Base-by-base conservation (phyloP, 225 moss, liverwort and hornwort genomes). In the Polytrichum formosum region DNA sequence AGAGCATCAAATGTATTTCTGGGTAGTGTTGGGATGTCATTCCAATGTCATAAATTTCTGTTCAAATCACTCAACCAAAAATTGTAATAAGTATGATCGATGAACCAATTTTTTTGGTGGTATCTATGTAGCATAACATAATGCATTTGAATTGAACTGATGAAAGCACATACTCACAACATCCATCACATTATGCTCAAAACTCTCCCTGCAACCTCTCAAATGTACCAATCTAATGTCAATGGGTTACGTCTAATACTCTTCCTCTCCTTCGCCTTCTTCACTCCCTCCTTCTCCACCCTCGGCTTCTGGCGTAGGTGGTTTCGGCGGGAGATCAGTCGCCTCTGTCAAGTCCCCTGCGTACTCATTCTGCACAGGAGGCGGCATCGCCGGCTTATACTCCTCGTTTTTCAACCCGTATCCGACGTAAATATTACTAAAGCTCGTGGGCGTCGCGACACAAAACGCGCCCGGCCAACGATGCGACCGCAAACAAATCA, bases 381-480 rank as follows among this genome's bases (percentile, higher is more conserved):
- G 94, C 0, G 97, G 92, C 77, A 98, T 68, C 6, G 88, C 78
- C 10, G 97, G 88, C 35, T 82, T 78, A 67, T 92, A 90, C 7
- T 74, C 67, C 25, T 84, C 82, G 67, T 85, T 90, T 25, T 98
- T 94, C 29, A 97, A 68, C 18, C 94, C 97, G 54, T 90, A 94
- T 10, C 92, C 92, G 2, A 92, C 81, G 20, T 98, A 94, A 59
- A 98, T 81, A 29, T 92, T 98, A 70, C 83, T 91, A 67, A 91
- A 98, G 22, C 91, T 91, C 1, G 80, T 87, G 4, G 88, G 73
- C 1, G 94, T 91, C 26, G 91, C 68, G 1, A 94, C 82, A 19
- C 86, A 86, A 53, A 69, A 91, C 0, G 94, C 94, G 18, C 97
- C 92, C 1, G 91, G 92, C 97, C 94, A 98, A 0, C 85, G 61